phyloP scores from a whole-genome alignment of 2,329 filamentous ascomycete genomes.

The Phyllosticta ampelicida region DNA sequence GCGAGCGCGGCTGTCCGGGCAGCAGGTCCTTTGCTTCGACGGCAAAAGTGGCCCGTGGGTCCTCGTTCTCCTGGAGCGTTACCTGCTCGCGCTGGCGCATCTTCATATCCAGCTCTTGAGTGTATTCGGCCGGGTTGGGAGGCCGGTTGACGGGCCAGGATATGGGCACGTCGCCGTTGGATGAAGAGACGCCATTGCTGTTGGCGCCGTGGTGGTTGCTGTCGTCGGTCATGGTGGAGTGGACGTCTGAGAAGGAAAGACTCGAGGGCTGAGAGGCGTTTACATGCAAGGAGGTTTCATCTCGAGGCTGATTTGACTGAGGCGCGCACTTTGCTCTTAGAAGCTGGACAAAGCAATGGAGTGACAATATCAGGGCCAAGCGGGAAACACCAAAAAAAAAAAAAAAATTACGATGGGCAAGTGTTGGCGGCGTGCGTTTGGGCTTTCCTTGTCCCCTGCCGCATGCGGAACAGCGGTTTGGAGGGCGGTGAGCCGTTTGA shows the following conservation, averaged over 20 bases:
- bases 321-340: not conserved
- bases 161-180: slow-evolving; percentile 13
- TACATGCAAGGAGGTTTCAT: not conserved
- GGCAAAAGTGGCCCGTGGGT: slow-evolving; percentile 1
- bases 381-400: not conserved
- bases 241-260: not conserved
- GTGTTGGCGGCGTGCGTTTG: not conserved
- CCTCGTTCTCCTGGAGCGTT: slow-evolving; percentile 11
- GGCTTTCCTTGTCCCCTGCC: not conserved
- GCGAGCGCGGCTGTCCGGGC: slow-evolving; percentile 33
- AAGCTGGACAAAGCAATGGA: not conserved
- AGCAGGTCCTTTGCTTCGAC: slow-evolving; percentile 22
- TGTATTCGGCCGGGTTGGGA: slow-evolving; percentile 16
- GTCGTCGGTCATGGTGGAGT: not conserved
- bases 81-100: slow-evolving; percentile 19
- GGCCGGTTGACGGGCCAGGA: slow-evolving; percentile 22
- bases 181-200: not conserved
- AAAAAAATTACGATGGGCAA: not conserved
- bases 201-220: not conserved
- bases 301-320: not conserved
- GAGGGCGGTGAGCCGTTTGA: not conserved
- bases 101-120: slow-evolving; percentile 19
- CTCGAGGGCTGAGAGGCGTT: not conserved
- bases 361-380: slow-evolving; percentile 8
- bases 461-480: not conserved